Evolutionary conservation across 1,284 basidiomycete species (phyloP), one percentile per base, ranked within the genome.

Genomic region (Cutaneotrichosporon arboriforme): DNA sequence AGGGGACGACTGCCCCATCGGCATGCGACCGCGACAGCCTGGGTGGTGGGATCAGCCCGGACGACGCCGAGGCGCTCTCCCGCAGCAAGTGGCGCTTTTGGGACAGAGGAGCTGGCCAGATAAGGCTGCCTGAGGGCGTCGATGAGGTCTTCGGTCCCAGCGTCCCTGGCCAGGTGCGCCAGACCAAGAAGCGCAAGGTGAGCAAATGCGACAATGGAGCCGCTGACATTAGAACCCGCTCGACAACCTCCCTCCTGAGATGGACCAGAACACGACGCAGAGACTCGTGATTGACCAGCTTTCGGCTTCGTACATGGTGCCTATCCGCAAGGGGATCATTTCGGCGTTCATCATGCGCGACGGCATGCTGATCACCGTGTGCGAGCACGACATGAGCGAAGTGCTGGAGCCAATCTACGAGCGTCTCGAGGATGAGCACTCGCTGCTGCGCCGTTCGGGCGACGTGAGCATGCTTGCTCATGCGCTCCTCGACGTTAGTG

Each of bases 401-500:
- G 69, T 70, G 2, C 60, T 76, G 8, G 61, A 67, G 10, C 74
- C 73, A 1, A 72, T 76, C 45, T 75, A 75, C 55, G 62, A 61
- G 13, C 54, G 74, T 26, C 52, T 76, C 44, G 67, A 73, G 47
- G 69, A 74, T 51, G 67, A 70, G 42, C 60, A 66, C 44, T 70
- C 68, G 54, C 54, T 76, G 26, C 57, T 76, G 8, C 61, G 74
- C 36, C 54, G 70, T 26, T 69, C 68, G 3, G 70, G 66, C 13
- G 74, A 76, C 60, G 67, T 68, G 22, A 73, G 71, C 49, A 74
- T 76, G 74, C 62, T 76, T 9, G 64, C 67, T n/a, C 64, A 76
- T 47, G 74, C 71, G 8, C 56, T 76, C 2, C 53, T 76, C 35
- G 74, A 76, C 52, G 65, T 70, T 20, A 62, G 69, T 69, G 46